phyloP scores from a whole-genome alignment of 352 stramenopile genomes.

The Phytophthora litchii region DNA sequence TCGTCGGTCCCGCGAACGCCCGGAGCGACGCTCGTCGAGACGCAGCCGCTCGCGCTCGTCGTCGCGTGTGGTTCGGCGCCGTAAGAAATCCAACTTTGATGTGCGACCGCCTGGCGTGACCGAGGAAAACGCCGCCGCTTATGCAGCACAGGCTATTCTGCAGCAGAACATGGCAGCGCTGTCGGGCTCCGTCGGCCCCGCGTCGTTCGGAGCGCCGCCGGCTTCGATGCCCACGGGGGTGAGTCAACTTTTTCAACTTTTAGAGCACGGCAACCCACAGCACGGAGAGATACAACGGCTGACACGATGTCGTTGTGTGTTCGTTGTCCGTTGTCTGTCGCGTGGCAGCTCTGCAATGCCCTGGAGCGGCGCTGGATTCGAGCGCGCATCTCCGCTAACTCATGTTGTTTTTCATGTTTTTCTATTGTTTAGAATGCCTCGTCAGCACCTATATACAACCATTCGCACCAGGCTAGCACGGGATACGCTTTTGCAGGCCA shows the following conservation, averaged over 20 bases:
- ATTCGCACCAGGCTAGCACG: slow-evolving; percentile 24
- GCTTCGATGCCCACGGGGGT: slow-evolving; percentile 26
- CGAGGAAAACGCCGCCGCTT: slow-evolving; percentile 82
- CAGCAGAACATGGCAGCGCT: slow-evolving; percentile 84
- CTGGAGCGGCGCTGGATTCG: slow-evolving; percentile 26
- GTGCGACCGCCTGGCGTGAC: slow-evolving; percentile 80
- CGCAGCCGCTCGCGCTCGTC: slow-evolving; percentile 54
- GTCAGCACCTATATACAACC: slow-evolving; percentile 22
- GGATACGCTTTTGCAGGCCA: slow-evolving; percentile 38
- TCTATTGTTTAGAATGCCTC: slow-evolving; percentile 28
- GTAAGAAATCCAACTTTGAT: slow-evolving; percentile 87
- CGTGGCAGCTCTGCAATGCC: slow-evolving; percentile 31
- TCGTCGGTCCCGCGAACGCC: slow-evolving; percentile 39
- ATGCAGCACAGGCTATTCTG: slow-evolving; percentile 82
- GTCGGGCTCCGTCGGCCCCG: slow-evolving; percentile 61
- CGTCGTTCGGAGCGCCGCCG: slow-evolving; percentile 62
- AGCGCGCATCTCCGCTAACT: slow-evolving; percentile 35
- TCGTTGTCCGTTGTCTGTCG: slow-evolving; percentile 62
- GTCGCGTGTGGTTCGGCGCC: slow-evolving; percentile 52
- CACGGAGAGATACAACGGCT: slow-evolving; percentile 45
- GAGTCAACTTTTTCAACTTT: slow-evolving; percentile 17
- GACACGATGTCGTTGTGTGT: slow-evolving; percentile 52
- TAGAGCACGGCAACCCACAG: slow-evolving; percentile 27
- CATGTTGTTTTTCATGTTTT: slow-evolving; percentile 27
- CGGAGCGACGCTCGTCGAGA: slow-evolving; percentile 46